These are phyloP conservation scores for Mangifera indica DNA, from an alignment of 345 rosid genomes.

Conservation along the genomic window DNA sequence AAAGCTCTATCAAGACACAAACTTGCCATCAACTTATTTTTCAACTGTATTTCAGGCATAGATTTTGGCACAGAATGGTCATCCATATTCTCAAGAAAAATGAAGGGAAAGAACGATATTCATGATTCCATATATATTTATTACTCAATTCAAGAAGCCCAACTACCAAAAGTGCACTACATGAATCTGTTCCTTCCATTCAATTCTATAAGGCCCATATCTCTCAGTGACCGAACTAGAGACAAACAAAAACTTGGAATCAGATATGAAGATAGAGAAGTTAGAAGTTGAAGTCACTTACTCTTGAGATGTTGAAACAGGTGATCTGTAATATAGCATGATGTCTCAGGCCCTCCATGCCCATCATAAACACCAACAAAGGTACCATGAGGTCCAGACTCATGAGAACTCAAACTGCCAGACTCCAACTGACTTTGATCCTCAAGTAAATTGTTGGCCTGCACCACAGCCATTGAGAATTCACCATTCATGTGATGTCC, in stretches of 20 bases:
- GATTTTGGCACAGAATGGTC: neutral
- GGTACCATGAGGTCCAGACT: conserved; percentile 75
- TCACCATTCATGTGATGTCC: conserved; percentile 81
- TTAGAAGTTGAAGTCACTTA: conserved; percentile 31
- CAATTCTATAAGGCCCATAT: neutral
- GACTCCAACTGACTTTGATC: conserved; percentile 94
- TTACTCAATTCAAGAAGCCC: conserved; percentile 5
- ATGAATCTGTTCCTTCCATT: neutral
- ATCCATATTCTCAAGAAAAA: neutral
- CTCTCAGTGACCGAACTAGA: neutral
- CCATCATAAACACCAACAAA: conserved; percentile 91
- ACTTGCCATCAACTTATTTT: neutral
- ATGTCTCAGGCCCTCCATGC: conserved; percentile 90
- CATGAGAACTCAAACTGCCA: conserved; percentile 55
- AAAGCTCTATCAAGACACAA: neutral
- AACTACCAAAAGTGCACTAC: neutral
- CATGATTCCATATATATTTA: neutral
- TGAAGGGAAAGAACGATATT: neutral
- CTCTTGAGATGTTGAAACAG: conserved; percentile 79
- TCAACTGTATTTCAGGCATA: neutral
- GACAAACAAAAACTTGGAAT: conserved; percentile 11
- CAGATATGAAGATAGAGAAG: conserved; percentile 13
- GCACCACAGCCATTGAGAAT: conserved; percentile 92
- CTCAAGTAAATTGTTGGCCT: conserved; percentile 87
- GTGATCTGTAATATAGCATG: conserved; percentile 69